A percentile compares a stretch with the other conserved stretches of the same genome.
Evolutionary conservation across 257 asterid species (phyloP).

Genomic region (Solanum dulcamara): DNA sequence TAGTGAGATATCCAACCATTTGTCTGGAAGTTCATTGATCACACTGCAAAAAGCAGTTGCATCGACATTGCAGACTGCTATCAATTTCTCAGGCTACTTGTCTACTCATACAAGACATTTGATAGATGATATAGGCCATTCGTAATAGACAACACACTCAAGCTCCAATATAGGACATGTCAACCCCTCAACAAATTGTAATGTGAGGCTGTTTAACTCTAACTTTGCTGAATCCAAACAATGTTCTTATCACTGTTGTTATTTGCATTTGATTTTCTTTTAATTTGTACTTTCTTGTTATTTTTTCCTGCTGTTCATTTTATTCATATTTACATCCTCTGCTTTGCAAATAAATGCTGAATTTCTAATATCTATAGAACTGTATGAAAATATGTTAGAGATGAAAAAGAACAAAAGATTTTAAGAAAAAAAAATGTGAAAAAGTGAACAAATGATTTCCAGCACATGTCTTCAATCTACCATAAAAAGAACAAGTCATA

Average conservation of each 20-base stretch:
- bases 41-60: neutral
- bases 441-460: neutral
- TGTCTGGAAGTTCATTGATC: neutral
- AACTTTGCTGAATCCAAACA: neutral
- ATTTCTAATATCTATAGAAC: neutral
- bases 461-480: neutral
- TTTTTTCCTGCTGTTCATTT: neutral
- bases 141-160: neutral
- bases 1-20: neutral
- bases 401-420: neutral
- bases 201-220: neutral
- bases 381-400: neutral
- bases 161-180: neutral
- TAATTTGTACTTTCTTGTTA: neutral
- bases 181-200: neutral
- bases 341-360: neutral
- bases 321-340: neutral
- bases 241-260: neutral
- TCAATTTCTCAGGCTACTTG: neutral
- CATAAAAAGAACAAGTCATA: neutral
- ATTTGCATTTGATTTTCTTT: neutral
- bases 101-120: neutral
- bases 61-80: neutral
- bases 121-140: neutral
- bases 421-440: neutral